Conservation (phyloP, 345 rosid species). For the Erodium maritimum region DNA sequence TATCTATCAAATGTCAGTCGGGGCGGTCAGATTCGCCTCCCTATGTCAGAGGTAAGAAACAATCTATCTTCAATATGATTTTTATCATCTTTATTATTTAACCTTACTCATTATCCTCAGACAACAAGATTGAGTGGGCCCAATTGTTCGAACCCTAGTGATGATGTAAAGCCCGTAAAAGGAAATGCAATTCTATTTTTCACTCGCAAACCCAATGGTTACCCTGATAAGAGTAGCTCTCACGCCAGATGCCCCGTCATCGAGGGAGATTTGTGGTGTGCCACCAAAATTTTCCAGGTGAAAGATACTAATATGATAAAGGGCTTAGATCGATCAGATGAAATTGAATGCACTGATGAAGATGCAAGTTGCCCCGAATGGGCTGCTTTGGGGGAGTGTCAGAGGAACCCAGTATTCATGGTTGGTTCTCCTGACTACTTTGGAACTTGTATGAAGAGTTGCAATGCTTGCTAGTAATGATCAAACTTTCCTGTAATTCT, state of each 20-base stretch:
- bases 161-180: constrained; percentile 46
- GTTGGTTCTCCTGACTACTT: constrained; percentile 79
- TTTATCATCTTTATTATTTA: constrained; percentile 1
- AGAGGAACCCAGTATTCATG: constrained; percentile 80
- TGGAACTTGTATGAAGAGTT: constrained; percentile 87
- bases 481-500: neutral
- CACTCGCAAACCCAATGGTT: constrained; percentile 38
- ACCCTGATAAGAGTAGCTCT: constrained; percentile 49
- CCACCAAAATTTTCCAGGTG: constrained; percentile 41
- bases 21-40: constrained; percentile 76
- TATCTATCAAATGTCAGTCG: constrained; percentile 57
- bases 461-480: constrained; percentile 39
- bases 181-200: constrained; percentile 79
- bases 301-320: constrained; percentile 21
- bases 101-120: constrained; percentile 19
- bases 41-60: constrained; percentile 45
- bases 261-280: constrained; percentile 59
- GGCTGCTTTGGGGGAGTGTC: constrained; percentile 79
- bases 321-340: constrained; percentile 16
- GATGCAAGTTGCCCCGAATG: constrained; percentile 55
- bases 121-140: constrained; percentile 35
- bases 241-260: constrained; percentile 73
- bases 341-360: constrained; percentile 56
- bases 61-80: neutral
- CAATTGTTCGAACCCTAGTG: constrained; percentile 34